These are phyloP conservation scores for Coemansia biformis DNA, from an alignment of 192 early-diverging fungal species.

Conservation along the genomic window DNA sequence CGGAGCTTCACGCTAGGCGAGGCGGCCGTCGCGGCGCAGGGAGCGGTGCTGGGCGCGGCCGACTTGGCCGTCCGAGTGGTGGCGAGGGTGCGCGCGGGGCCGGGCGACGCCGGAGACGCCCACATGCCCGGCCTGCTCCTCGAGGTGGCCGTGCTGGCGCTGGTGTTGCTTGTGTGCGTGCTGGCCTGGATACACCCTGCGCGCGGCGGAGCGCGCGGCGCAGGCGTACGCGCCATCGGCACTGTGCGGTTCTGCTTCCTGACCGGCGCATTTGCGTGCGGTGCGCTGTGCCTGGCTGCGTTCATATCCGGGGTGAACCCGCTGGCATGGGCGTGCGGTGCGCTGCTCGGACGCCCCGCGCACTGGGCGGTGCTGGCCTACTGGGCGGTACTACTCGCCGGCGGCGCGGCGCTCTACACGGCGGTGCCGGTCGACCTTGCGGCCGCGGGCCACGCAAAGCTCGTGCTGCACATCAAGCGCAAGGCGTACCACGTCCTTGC, in stretches of 20 bases:
- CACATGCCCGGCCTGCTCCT: constrained; percentile 10
- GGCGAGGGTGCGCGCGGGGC: background rate
- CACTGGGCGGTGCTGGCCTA: constrained; percentile 14
- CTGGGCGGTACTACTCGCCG: constrained; percentile 23
- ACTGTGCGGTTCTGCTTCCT: background rate
- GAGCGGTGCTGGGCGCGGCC: constrained; percentile 1
- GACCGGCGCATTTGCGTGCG: background rate
- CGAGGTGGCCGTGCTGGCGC: constrained; percentile 18
- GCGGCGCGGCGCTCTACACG: constrained; percentile 3
- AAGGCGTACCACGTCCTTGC: constrained; percentile 85
- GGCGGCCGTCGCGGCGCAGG: constrained; percentile 27
- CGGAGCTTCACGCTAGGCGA: constrained; percentile 44
- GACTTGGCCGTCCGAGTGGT: constrained; percentile 7
- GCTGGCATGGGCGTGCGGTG: background rate
- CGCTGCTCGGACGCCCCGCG: background rate
- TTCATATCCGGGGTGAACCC: background rate
- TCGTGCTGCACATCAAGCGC: constrained; percentile 62
- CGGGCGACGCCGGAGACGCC: background rate
- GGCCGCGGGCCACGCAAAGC: background rate
- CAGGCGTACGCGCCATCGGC: too few relatives aligned
- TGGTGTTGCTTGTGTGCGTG: background rate
- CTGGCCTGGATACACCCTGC: too few relatives aligned
- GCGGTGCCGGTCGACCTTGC: background rate
- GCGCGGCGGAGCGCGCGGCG: background rate
- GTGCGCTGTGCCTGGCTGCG: background rate